Base-by-base conservation (phyloP, 2,329 filamentous ascomycete genomes). In the Pyrenochaeta sp. region DNA sequence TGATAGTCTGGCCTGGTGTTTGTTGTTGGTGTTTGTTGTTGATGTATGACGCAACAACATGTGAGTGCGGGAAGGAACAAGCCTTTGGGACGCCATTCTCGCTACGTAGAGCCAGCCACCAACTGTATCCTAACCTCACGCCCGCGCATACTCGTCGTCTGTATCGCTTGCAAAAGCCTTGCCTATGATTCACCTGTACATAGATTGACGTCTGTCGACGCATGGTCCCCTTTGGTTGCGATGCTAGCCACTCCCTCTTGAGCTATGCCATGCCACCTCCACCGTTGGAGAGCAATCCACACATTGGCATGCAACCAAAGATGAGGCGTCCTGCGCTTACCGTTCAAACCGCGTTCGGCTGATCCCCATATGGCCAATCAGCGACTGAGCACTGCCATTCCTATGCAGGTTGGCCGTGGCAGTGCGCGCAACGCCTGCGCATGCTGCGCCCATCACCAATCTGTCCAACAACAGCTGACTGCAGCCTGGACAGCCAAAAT, bases 401-500 rank as follows among this genome's bases (percentile, higher is more conserved):
- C 15, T 23, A 23, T 56, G 52, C 52, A 58, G 41, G 41, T 31
- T 2, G 20, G 37, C 37, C 33, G 52, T 58, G 56, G 56, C 56
- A 59, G 56, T 59, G 49, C 56, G 47, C 11, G 32, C 50, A 56
- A 45, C 12, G 43, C 48, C 27, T 55, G 42, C 45, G 47, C 45
- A 54, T 50, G 51, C 51, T 49, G 39, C 48, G 44, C 39, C 27
- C 47, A 37, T 33, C 42, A 45, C 27, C 37, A 21, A 14, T 33
- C 45, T 27, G 23, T 9, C 27, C 41, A 23, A 35, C 18, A 11
- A 23, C 40, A 50, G 45, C 45, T 53, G 53, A 56, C 56, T 65
- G 63, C 57, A 64, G 63, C 61, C 58, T 66, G 48, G 40, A 46
- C 58, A 46, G 54, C 57, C 56, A 65, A 64, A 59, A 64, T 15